Evolutionary conservation across 371 early-diverging fungal genomes (phyloP), one percentile per base, ranked within the genome.

Genomic region (Choanephora cucurbitarum): DNA sequence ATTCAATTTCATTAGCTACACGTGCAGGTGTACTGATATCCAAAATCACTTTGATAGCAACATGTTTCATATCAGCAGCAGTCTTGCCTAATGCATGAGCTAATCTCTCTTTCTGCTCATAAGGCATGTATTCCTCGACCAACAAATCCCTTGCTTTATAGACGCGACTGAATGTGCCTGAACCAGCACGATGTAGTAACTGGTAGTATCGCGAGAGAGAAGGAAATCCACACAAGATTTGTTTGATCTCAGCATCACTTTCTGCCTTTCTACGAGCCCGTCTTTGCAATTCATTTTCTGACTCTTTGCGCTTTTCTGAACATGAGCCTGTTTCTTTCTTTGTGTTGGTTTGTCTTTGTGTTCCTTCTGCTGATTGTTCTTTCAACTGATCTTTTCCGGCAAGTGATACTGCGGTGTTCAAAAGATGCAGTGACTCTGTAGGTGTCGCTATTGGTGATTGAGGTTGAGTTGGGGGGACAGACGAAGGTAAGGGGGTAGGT

Each of bases 91-190:
- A 3, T 19, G 44, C 37, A 34, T 43, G 21, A 3, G 17, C 42
- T 9, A n/a, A 46, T 22, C 5, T 28, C 28, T 82, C 65, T 52
- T 86, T 81, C 24, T 60, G 44, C n/a, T 43, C 21, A 5, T 14
- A 45, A 13, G 53, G 39, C 52, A 55, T 48, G 41, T 85, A 89
- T 11, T 73, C 57, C 19, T 82, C 65, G 52, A 86, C 82, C 21
- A 82, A 63, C 22, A 89, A 55, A 62, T 92, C 92, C 28, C 86
- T 64, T 5, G 96, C 98, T 60, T 91, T 91, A 77, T 94, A 99
- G 6, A 99, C 99, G 0, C 86, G 84, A 63, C 93, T 92, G 67
- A 98, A 99, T 0, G 98, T 95, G 17, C 99, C 92, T 39, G 44
- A 57, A 2, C 92, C 92, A 51, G 88, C 84, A 69, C 87, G 87